These are phyloP conservation scores for Lactifluus subvellereus DNA, from an alignment of 768 basidiomycete species.

Conservation along the genomic window DNA sequence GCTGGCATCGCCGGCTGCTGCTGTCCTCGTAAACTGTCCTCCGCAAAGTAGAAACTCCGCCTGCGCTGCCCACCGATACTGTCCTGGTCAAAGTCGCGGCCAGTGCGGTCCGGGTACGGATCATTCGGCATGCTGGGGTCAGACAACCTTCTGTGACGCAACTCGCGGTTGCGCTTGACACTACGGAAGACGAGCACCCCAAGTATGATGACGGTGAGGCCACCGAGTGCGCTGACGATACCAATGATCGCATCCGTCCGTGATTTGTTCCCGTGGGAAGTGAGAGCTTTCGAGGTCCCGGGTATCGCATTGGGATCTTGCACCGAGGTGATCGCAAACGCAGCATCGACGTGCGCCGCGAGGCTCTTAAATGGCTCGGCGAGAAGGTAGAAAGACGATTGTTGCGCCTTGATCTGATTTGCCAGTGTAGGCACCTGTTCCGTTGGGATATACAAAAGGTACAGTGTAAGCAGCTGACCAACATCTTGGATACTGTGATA, in stretches of 20 bases:
- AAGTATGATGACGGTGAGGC: slow-evolving; percentile 65
- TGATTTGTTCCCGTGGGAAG: slow-evolving; percentile 35
- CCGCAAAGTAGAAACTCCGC: slow-evolving; percentile 81
- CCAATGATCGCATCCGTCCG: slow-evolving; percentile 88
- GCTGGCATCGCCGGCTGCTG: background rate
- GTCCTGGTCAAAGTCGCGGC: slow-evolving; percentile 75
- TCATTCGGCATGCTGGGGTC: slow-evolving; percentile 43
- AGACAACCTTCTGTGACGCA: slow-evolving; percentile 65
- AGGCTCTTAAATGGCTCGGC: slow-evolving; percentile 33
- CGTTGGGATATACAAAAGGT: slow-evolving; percentile 61
- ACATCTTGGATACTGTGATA: slow-evolving; percentile 48
- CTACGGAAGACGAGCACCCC: slow-evolving; percentile 67
- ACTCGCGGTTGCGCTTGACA: slow-evolving; percentile 58
- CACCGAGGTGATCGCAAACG: slow-evolving; percentile 51
- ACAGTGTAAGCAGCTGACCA: slow-evolving; percentile 57
- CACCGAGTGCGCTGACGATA: slow-evolving; percentile 78
- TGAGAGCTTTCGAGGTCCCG: slow-evolving; percentile 19
- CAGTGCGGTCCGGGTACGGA: slow-evolving; percentile 43
- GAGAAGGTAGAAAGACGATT: slow-evolving; percentile 57
- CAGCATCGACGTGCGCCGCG: slow-evolving; percentile 63
- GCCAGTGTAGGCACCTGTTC: slow-evolving; percentile 53
- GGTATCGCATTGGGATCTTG: slow-evolving; percentile 33
- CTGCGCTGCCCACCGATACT: slow-evolving; percentile 66
- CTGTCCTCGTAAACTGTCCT: slow-evolving; percentile 59
- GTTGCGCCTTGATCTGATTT: slow-evolving; percentile 52